Evolutionary conservation across 2,329 filamentous ascomycete species (phyloP), one percentile per base, ranked within the genome.

Genomic region (Arthrobotrys iridis): DNA sequence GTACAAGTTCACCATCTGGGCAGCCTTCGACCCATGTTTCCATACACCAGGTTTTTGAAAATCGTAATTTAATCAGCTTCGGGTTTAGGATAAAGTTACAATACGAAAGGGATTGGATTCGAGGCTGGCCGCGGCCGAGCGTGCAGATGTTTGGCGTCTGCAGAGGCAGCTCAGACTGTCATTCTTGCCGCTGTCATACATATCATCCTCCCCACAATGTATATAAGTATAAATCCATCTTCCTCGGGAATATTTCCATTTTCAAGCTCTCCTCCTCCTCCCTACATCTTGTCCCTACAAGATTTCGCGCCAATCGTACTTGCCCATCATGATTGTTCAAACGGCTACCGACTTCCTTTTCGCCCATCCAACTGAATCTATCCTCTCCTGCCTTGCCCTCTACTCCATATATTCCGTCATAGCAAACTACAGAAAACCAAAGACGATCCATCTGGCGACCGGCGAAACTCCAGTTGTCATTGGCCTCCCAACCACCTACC

Each of bases 391-490:
- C 4, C 6, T 68, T n/a, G 48, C 57, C 2, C 37, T 75, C 15
- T 68, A 68, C 24, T 52, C 58, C 4, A 13, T 64, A 15, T 68
- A 63, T 46, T 68, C 63, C 22, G 13, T 46, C 33, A 35, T 68
- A 15, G 50, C 46, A n/a, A 50, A 33, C 40, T 68, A 75, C 33
- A 64, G 45, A 2, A 71, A 66, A 57, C 65, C 65, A 1, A 58
- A 55, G 28, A 59, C 59, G 33, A 20, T 45, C 48, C 40, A 76
- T 26, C 10, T 65, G 8, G 7, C 11, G 13, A 76, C 72, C 5
- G 66, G 58, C 22, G 65, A 75, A 52, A 52, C 70, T 11, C 63
- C 57, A 6, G 41, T 26, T 77, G 81, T 83, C 77, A 79, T 82
- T 15, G 72, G 72, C 15, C 58, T 70, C 20, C 72, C 72, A 6